phyloP scores from a whole-genome alignment of 805 yeast genomes.

The Metschnikowia amazonensis region DNA sequence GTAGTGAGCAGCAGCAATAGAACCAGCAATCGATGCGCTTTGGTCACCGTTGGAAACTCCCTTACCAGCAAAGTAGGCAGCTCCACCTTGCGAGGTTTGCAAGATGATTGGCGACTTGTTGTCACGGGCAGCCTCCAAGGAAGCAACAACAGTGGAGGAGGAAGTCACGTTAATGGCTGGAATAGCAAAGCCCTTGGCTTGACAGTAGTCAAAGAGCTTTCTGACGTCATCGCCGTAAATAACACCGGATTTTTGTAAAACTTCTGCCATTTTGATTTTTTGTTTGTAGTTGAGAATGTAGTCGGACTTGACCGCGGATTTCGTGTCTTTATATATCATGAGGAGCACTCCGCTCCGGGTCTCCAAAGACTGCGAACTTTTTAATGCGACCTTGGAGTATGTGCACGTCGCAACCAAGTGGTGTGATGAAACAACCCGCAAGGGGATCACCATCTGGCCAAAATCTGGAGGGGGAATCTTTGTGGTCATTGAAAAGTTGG shows the following conservation, averaged over 20 bases:
- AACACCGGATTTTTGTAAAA: constrained; percentile 86
- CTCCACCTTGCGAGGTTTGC: constrained; percentile 98
- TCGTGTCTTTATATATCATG: constrained; percentile 11
- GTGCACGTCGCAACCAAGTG: constrained; percentile 6
- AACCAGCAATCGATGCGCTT: constrained; percentile 89
- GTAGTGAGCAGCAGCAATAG: constrained; percentile 97
- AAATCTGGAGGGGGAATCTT: background rate
- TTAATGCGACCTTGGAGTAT: constrained; percentile 1
- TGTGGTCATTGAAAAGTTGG: too few relatives aligned
- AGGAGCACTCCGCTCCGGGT: constrained; percentile 24
- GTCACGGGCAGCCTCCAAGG: constrained; percentile 49
- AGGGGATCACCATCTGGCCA: background rate
- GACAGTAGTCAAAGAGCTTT: constrained; percentile 85
- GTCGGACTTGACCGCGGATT: background rate
- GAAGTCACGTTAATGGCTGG: constrained; percentile 99
- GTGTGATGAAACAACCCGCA: background rate
- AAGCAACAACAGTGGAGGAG: constrained; percentile 78
- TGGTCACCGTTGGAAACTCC: constrained; percentile 94
- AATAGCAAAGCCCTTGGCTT: constrained; percentile 88
- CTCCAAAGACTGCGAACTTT: constrained; percentile 8
- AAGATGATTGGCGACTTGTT: constrained; percentile 83
- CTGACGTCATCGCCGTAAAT: constrained; percentile 97
- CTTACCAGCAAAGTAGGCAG: constrained; percentile 99
- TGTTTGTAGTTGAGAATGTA: constrained; percentile 3
- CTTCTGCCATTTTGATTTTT: constrained; percentile 18